These are phyloP conservation scores for Fusarium agapanthi DNA, from an alignment of 2,329 filamentous ascomycete species.

Conservation along the genomic window DNA sequence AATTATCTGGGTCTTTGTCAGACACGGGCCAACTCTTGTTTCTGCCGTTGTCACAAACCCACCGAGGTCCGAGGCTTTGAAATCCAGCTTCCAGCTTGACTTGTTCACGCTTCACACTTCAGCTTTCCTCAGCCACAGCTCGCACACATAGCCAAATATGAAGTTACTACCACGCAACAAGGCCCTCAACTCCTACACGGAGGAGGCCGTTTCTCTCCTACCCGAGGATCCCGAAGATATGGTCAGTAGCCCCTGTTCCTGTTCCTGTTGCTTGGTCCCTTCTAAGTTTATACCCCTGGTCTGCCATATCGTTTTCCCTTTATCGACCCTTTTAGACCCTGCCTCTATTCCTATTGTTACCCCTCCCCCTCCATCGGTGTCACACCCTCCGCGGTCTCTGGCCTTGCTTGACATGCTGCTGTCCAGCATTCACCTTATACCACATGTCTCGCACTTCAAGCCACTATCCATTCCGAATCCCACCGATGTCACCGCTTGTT, in stretches of 20 bases:
- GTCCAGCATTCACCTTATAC: conserved; percentile 3
- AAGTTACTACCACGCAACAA: conserved; percentile 52
- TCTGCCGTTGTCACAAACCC: conserved; percentile 12
- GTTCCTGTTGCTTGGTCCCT: conserved; percentile 5
- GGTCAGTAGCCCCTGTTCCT: conserved; percentile 44
- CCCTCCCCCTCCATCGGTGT: conserved; percentile 26
- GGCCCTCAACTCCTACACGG: conserved; percentile 50
- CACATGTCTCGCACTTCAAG: conserved; percentile 7
- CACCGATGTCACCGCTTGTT: conserved; percentile 18
- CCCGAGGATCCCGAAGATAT: conserved; percentile 59
- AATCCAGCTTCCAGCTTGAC: background rate
- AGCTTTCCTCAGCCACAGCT: conserved; percentile 26
- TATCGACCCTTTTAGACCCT: conserved; percentile 15
- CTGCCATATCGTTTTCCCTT: conserved; percentile 4
- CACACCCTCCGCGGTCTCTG: conserved; percentile 24
- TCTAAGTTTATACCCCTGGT: conserved; percentile 18
- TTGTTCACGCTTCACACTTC: background rate
- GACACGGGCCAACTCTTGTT: conserved; percentile 29
- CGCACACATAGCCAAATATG: conserved; percentile 40
- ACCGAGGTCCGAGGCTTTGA: conserved; percentile 23
- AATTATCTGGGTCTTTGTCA: conserved; percentile 2
- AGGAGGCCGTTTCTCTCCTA: conserved; percentile 53
- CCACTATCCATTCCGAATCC: conserved; percentile 6
- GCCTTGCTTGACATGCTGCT: background rate
- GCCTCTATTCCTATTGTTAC: conserved; percentile 27